These are phyloP conservation scores for Leccinum subrobustum DNA, from an alignment of 1,284 basidiomycete genomes.

Conservation along the genomic window DNA sequence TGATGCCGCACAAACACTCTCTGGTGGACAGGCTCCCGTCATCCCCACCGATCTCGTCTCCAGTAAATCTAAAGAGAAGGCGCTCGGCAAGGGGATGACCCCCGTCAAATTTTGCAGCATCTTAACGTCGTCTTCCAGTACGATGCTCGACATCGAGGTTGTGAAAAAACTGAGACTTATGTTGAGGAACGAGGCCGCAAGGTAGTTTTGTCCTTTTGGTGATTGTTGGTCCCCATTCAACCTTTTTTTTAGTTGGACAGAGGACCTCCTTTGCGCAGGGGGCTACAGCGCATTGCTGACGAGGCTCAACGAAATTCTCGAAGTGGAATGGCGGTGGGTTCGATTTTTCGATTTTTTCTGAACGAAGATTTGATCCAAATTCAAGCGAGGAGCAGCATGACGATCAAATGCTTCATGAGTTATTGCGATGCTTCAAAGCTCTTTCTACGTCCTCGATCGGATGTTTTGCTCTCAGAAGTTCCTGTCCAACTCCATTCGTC, in stretches of 20 bases:
- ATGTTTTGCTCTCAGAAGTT: slow-evolving; percentile 77
- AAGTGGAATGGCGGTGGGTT: slow-evolving; percentile 91
- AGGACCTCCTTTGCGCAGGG: slow-evolving; percentile 80
- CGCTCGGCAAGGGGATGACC: slow-evolving; percentile 52
- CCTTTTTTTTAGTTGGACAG: slow-evolving; percentile 70
- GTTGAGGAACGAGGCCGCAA: slow-evolving; percentile 83
- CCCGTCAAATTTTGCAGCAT: slow-evolving; percentile 65
- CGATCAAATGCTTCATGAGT: slow-evolving; percentile 90
- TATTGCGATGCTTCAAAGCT: slow-evolving; percentile 92
- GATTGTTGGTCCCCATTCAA: slow-evolving; percentile 9
- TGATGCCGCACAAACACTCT: slow-evolving; percentile 47
- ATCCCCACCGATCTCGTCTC: slow-evolving; percentile 34
- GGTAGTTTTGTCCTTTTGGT: slow-evolving; percentile 40
- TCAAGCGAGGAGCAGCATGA: slow-evolving; percentile 95
- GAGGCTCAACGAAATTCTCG: slow-evolving; percentile 88
- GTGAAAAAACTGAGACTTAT: slow-evolving; percentile 78
- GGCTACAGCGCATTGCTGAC: slow-evolving; percentile 86
- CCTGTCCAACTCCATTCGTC: slow-evolving; percentile 83
- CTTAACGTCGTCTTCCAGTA: slow-evolving; percentile 63
- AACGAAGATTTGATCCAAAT: slow-evolving; percentile 13
- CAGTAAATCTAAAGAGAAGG: slow-evolving; percentile 46
- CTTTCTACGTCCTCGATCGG: slow-evolving; percentile 87
- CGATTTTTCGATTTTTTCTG: neutral
- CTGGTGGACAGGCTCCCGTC: slow-evolving; percentile 50
- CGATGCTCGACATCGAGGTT: slow-evolving; percentile 67